Conservation (phyloP, 441 rosid species). For the Erysimum cheiri region DNA sequence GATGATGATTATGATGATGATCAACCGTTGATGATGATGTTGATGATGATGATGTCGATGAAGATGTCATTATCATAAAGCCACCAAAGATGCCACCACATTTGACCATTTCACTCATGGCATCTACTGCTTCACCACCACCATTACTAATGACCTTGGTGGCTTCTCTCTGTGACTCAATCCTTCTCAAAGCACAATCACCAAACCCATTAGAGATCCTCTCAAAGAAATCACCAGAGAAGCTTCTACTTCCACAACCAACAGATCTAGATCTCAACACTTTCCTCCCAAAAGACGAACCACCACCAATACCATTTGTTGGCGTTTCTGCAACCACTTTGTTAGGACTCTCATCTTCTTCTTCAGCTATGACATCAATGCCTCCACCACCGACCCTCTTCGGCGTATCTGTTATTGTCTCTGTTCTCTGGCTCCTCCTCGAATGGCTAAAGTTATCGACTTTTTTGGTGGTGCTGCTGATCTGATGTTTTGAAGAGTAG, state of each 20-base stretch:
- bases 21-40: constrained; percentile 59
- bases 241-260: constrained; percentile 97
- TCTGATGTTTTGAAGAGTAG: constrained; percentile 46
- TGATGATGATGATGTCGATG: constrained; percentile 60
- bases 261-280: constrained; percentile 97
- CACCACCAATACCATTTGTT: constrained; percentile 28
- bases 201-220: constrained; percentile 96
- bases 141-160: constrained; percentile 39
- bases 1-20: constrained; percentile 41
- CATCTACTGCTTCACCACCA: constrained; percentile 36
- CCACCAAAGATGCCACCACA: constrained; percentile 97
- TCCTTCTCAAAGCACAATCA: constrained; percentile 88
- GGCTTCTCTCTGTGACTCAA: constrained; percentile 86
- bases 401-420: constrained; percentile 9
- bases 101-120: constrained; percentile 71
- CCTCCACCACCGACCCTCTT: constrained; percentile 23
- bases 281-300: constrained; percentile 69
- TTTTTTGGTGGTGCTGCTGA: constrained; percentile 38
- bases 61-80: constrained; percentile 75
- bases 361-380: constrained; percentile 42
- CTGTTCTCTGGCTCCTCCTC: constrained; percentile 26
- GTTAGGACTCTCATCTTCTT: constrained; percentile 42
- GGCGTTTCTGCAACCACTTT: constrained; percentile 36
- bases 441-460: constrained; percentile 40
- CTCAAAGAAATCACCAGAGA: constrained; percentile 94